Evolutionary conservation across 2,329 filamentous ascomycete genomes (phyloP), one percentile per base, ranked within the genome.

Genomic region (Colletotrichum musae): DNA sequence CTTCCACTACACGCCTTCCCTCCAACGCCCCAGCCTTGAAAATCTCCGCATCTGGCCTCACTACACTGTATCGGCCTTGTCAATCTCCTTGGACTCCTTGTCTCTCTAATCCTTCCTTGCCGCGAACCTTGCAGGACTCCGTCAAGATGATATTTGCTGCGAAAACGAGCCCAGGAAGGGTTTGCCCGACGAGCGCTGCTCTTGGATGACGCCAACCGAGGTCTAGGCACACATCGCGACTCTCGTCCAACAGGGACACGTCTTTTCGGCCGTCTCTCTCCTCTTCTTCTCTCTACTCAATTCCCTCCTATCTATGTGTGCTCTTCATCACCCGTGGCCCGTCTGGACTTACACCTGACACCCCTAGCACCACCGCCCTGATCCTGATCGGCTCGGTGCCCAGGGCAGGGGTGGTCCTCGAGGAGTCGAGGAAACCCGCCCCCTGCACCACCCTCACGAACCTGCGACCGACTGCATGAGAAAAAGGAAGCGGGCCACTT

Each of bases 131-230:
- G 54, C 65, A 21, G 24, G 51, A 32, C 48, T 41, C 53, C 54
- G 36, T 36, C 18, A 28, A 59, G 41, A 21, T 54, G 41, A 48
- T 54, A 50, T 12, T 39, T 32, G 48, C 66, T 69, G 61, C 61
- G 32, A 65, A 54, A 47, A 41, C 13, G 36, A 51, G 61, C 45
- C 66, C 18, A 65, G 58, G 54, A 54, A 48, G 61, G 65, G 52
- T 56, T 68, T 54, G 54, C 47, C 61, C 54, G 66, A 59, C 43
- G 32, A 24, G 48, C 50, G 56, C 32, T 36, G 43, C 48, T 39
- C 50, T 69, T 59, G 54, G 61, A 60, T 66, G 56, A 59, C 54
- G 50, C 66, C 50, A 59, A 69, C 50, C 66, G 50, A 69, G 50
- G 61, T 43, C 45, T 47, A 47, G 10, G 32, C 32, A 36, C 32